phyloP scores from a whole-genome alignment of 2,329 filamentous ascomycete genomes.

The Emmonsiellopsis sp. region DNA sequence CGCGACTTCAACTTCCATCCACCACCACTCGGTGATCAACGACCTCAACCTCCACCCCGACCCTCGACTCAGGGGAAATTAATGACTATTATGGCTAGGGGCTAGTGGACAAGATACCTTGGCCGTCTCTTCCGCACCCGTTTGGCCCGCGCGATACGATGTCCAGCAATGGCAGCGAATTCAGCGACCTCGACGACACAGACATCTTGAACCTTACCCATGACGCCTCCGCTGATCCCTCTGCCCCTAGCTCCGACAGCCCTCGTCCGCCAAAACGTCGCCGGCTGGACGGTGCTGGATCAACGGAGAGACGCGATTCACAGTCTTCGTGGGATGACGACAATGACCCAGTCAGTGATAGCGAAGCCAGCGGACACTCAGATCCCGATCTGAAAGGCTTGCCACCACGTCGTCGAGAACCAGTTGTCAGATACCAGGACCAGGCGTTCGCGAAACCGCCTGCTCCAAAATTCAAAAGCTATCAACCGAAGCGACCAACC shows the following conservation, averaged over 20 bases:
- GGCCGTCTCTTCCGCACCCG: background rate
- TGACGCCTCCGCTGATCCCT: background rate
- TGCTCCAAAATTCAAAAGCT: conserved; percentile 30
- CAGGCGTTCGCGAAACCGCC: conserved; percentile 13
- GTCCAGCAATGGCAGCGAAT: conserved; percentile 21
- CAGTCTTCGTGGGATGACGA: background rate
- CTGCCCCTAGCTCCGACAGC: conserved; percentile 6
- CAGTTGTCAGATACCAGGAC: conserved; percentile 10
- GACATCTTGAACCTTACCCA: background rate
- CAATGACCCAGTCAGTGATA: background rate
- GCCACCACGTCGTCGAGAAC: background rate
- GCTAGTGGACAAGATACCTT: background rate
- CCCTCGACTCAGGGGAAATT: too few relatives aligned
- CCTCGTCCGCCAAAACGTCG: conserved; percentile 27
- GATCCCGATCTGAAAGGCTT: conserved; percentile 15
- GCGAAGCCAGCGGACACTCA: background rate
- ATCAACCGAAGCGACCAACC: conserved; percentile 32
- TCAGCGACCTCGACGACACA: conserved; percentile 23
- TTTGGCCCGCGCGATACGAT: conserved; percentile 15
- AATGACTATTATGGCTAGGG: background rate
- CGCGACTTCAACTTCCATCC: too few relatives aligned
- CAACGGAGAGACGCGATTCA: background rate
- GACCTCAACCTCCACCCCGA: too few relatives aligned
- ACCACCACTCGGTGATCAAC: too few relatives aligned
- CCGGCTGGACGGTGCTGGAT: conserved; percentile 16